Evolutionary conservation across 768 basidiomycete genomes (phyloP).

Genomic region (Lactifluus pinguis): DNA sequence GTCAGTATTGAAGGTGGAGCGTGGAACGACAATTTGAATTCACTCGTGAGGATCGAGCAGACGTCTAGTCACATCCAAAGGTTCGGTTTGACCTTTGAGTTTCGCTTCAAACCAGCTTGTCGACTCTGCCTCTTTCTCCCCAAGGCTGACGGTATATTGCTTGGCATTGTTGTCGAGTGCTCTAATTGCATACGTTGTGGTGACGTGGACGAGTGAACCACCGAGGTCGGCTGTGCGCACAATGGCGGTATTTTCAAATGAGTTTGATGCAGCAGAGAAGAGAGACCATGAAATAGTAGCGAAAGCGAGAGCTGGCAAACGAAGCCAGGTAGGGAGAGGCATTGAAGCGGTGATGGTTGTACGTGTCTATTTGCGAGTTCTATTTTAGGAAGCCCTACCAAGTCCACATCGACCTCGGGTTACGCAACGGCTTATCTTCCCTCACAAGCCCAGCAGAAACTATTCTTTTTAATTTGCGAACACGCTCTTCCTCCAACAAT

Average conservation of each 20-base stretch:
- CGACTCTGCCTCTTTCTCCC: constrained; percentile 48
- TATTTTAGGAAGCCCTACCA: constrained; percentile 43
- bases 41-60: constrained; percentile 45
- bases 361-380: neutral
- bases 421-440: constrained; percentile 73
- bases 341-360: neutral
- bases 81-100: constrained; percentile 57
- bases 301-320: constrained; percentile 38
- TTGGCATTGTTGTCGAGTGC: constrained; percentile 52
- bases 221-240: constrained; percentile 86
- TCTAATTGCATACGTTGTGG: constrained; percentile 80
- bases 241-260: constrained; percentile 84
- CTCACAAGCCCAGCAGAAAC: constrained; percentile 72
- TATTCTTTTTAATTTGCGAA: constrained; percentile 63
- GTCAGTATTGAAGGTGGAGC: neutral
- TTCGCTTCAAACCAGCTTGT: constrained; percentile 76
- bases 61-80: constrained; percentile 44
- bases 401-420: constrained; percentile 63
- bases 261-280: constrained; percentile 33
- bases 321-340: constrained; percentile 38
- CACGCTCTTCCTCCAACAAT: constrained; percentile 49
- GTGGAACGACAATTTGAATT: constrained; percentile 23
- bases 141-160: constrained; percentile 60
- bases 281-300: constrained; percentile 33
- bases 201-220: constrained; percentile 80